Evolutionary conservation across 73 alveolate genomes (phyloP).

Genomic region (Paramecium tetraurelia): DNA sequence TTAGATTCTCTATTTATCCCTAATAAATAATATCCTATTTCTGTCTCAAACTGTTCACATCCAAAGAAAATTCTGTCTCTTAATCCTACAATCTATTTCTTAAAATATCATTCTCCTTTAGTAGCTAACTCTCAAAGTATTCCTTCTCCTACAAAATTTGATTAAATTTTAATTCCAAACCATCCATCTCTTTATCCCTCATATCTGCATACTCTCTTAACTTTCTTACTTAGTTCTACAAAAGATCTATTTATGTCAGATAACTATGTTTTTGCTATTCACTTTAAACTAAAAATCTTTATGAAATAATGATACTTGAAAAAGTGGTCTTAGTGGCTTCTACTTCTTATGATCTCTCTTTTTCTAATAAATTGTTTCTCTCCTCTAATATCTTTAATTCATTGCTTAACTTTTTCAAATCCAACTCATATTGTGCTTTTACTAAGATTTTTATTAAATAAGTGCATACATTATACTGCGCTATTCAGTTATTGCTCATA

Average conservation of each 20-base stretch:
- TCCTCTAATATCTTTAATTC: constrained; percentile 10
- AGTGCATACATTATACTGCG: background rate
- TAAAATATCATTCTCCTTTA: background rate
- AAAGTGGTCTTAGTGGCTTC: background rate
- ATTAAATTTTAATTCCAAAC: background rate
- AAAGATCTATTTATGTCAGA: background rate
- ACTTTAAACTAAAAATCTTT: background rate
- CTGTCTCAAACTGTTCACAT: background rate
- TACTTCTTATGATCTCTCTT: background rate
- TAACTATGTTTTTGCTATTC: constrained; percentile 4
- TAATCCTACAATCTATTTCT: background rate
- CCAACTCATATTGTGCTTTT: constrained; percentile 15
- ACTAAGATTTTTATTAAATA: background rate
- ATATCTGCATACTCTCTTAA: constrained; percentile 24
- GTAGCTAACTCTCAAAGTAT: background rate
- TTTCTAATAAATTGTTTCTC: background rate
- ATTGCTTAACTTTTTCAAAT: background rate
- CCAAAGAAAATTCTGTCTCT: background rate
- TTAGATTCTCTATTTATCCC: background rate
- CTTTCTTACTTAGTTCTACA: background rate
- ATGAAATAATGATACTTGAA: background rate
- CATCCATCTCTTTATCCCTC: constrained; percentile 14
- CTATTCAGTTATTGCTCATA: constrained; percentile 1
- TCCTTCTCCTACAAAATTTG: background rate
- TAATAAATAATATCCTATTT: background rate